Evolutionary conservation across 116 monocot species (phyloP), one percentile per base, ranked within the genome.

Genomic region (Cymodocea nodosa): DNA sequence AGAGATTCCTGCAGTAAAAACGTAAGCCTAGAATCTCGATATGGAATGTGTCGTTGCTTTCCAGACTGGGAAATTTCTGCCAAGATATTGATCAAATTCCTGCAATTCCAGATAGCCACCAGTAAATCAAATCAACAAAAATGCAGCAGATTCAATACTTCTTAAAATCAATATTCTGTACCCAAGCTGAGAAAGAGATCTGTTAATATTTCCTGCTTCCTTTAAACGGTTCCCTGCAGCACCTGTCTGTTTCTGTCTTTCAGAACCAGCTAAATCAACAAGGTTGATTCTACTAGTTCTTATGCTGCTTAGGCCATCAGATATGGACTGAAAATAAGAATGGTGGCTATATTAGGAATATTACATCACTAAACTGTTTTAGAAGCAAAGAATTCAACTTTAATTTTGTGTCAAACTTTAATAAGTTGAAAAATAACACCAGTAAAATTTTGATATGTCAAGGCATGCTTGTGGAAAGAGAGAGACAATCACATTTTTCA

Each of bases 121-220:
- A 56, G 44, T 24, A 72, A 39, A 72, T 22, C 10, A 4, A 19
- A 50, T 15, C 0, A 22, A 25, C 64, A 25, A 5, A n/a, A 56
- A 18, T 51, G 62, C 50, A 23, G 50, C 15, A 49, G 15, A 25
- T 51, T 15, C 11, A 24, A 51, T 50, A 30, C 4, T 2, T 30
- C 39, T 9, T 59, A 35, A 57, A 73, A 65, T 58, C n/a, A 51
- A 68, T 3, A 30, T 30, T 30, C 30, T 30, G 30, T 81, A 95
- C 94, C 90, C 94, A 58, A 95, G 90, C 53, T 95, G 94, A 60
- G 94, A 95, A 75, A 95, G 90, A n/a, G 94, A 95, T 18, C 90
- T 82, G 51, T 95, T 95, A 68, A 95, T 95, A 71, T 90, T 95
- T 59, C 94, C 90, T 68, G 94, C 90, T 78, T 95, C 94, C 72